Conservation (phyloP, 2,329 filamentous ascomycete genomes). For the Pseudogymnoascus sp. region DNA sequence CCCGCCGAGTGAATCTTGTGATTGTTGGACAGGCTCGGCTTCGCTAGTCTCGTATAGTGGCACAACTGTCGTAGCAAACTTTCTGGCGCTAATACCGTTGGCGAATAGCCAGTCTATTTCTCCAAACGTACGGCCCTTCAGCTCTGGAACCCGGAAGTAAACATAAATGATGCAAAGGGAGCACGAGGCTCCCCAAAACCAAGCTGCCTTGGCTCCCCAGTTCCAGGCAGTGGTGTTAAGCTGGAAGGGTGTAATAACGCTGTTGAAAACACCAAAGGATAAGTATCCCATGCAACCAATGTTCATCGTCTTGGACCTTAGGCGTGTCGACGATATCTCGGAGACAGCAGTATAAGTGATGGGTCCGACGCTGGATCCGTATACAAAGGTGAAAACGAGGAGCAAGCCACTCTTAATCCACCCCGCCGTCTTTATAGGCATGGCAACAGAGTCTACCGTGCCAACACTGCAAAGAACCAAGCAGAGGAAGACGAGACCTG, state of each 20-base stretch:
- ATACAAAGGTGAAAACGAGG: conserved; percentile 73
- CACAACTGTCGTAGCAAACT: conserved; percentile 25
- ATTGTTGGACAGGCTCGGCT: neutral
- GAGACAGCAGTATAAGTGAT: conserved; percentile 85
- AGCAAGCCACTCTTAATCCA: conserved; percentile 50
- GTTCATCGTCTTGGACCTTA: conserved; percentile 89
- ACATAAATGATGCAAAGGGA: conserved; percentile 54
- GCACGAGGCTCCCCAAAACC: conserved; percentile 66
- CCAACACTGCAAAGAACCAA: conserved; percentile 41
- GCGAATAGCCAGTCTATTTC: conserved; percentile 84
- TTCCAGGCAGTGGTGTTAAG: conserved; percentile 80
- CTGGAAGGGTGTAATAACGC: conserved; percentile 85
- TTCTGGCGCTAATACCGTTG: conserved; percentile 44
- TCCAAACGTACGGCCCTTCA: conserved; percentile 71
- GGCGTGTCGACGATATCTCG: conserved; percentile 71
- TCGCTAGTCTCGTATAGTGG: neutral
- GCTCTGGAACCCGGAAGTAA: conserved; percentile 76
- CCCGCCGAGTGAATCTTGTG: neutral
- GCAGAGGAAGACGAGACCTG: conserved; percentile 11
- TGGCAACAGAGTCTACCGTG: conserved; percentile 36
- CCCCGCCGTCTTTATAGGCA: conserved; percentile 37
- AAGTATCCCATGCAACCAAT: conserved; percentile 65
- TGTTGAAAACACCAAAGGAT: conserved; percentile 75
- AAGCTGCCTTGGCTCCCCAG: conserved; percentile 78
- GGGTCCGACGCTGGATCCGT: conserved; percentile 81